Evolutionary conservation across 2,329 filamentous ascomycete species (phyloP), one percentile per base, ranked within the genome.

Genomic region (Dactylellina cionopaga): DNA sequence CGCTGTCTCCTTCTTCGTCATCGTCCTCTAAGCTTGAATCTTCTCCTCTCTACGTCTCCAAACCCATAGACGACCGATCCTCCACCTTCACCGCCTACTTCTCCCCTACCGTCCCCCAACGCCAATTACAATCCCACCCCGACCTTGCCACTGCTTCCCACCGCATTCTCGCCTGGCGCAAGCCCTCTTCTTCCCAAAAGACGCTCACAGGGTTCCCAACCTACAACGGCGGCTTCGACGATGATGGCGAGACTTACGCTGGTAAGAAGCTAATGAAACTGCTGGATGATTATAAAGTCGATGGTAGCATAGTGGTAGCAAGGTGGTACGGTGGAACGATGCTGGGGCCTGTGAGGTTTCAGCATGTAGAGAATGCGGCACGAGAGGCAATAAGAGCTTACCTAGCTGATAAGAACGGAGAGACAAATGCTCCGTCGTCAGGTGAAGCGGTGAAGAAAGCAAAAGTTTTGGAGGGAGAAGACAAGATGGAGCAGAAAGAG

Each of bases 281-380:
- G 19, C 80, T 86, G 10, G 79, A 80, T 22, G 80, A 82, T 9
- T 79, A 81, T 74, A 77, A 81, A 15, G 81, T 82, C 11, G 78
- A 79, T 43, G 85, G 85, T 19, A 77, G 79, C 1, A 80, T 85
- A 19, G 83, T 85, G 3, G 85, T 86, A 6, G 85, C 84, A 35
- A 76, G 85, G 13, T 86, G 84, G 84, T 86, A 84, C 74, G 84
- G 85, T 1, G 85, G 85, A 0, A 79, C 82, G 2, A 81, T 85
- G 75, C 80, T 86, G 7, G 85, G 85, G 0, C 68, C 68, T 1
- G 81, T 84, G 13, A 77, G 85, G 13, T 86, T 86, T 73, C 81
- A 80, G 52, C 84, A 85, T 69, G 84, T 86, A 25, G 83, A 85
- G 75, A 81, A 78, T 22, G 80, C 78, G 29, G 84, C 84, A 1